phyloP scores from a whole-genome alignment of 116 monocot genomes.

The Trichopus zeylanicus region DNA sequence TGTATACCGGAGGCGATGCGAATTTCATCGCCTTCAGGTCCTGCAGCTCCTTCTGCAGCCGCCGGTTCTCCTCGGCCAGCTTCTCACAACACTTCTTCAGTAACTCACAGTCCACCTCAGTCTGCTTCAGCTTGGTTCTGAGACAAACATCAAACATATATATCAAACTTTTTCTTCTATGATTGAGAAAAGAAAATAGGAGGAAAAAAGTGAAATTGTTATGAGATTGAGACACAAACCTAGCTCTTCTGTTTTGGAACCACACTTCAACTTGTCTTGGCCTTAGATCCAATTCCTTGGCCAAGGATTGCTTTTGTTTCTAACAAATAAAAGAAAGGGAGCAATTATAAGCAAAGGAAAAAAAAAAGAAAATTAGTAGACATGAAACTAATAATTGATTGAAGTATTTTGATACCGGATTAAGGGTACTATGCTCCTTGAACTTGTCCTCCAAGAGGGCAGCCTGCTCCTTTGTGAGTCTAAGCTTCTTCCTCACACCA shows the following conservation, averaged over 20 bases:
- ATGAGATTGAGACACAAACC: no score
- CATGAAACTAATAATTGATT: not conserved
- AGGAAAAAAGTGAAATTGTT: no score
- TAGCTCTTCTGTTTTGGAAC: constrained; percentile 96
- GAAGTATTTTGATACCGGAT: not conserved
- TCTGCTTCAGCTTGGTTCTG: constrained; percentile 96
- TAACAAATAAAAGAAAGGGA: constrained; percentile 7
- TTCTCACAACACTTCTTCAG: constrained; percentile 75
- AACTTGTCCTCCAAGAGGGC: constrained; percentile 16
- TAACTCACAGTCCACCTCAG: constrained; percentile 78
- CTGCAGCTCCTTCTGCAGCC: constrained; percentile 72
- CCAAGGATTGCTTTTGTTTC: constrained; percentile 85
- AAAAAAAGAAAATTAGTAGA: not conserved
- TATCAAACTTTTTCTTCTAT: not conserved
- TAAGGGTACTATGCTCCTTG: constrained; percentile 13
- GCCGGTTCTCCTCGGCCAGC: constrained; percentile 68
- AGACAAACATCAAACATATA: not conserved
- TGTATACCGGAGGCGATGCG: constrained; percentile 20
- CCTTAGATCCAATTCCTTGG: constrained; percentile 72
- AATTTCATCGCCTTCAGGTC: constrained; percentile 52
- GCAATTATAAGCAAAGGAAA: not conserved
- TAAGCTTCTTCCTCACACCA: constrained; percentile 19
- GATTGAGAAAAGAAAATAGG: no score
- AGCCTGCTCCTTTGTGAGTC: constrained; percentile 22
- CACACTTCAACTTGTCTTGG: constrained; percentile 92